Conservation (phyloP, 2,329 filamentous ascomycete genomes). For the Xylaria hypoxylon region DNA sequence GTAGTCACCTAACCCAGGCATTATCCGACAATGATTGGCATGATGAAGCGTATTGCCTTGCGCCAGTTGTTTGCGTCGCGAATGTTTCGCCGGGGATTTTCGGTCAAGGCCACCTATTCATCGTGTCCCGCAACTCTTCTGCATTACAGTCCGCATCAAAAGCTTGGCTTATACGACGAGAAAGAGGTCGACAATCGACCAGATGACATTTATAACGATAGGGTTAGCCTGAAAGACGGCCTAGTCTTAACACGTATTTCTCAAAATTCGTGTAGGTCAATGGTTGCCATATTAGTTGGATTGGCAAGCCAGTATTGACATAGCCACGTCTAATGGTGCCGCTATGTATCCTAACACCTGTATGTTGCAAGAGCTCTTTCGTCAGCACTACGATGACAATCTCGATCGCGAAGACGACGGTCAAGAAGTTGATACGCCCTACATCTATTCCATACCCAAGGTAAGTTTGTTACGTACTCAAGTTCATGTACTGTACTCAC, state of each 20-base stretch:
- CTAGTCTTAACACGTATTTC: background rate
- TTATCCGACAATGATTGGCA: background rate
- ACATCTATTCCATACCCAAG: background rate
- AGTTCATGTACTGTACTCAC: background rate
- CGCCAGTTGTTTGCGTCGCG: background rate
- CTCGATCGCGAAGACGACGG: background rate
- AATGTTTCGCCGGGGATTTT: background rate
- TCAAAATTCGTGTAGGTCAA: background rate
- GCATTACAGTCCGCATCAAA: background rate
- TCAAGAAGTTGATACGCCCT: background rate
- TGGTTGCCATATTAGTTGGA: background rate
- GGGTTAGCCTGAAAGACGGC: background rate
- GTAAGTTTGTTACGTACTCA: background rate
- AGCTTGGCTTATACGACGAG: background rate
- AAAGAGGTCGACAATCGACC: background rate
- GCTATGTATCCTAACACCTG: slow-evolving; percentile 3
- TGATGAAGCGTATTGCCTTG: background rate
- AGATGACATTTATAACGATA: background rate
- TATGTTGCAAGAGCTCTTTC: background rate
- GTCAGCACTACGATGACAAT: background rate
- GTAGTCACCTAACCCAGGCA: no score
- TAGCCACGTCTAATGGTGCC: background rate
- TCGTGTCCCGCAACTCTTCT: background rate
- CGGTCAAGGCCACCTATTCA: background rate
- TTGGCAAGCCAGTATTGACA: background rate